Conservation (phyloP, 2,329 filamentous ascomycete species). For the Neopestalotiopsis sp. region DNA sequence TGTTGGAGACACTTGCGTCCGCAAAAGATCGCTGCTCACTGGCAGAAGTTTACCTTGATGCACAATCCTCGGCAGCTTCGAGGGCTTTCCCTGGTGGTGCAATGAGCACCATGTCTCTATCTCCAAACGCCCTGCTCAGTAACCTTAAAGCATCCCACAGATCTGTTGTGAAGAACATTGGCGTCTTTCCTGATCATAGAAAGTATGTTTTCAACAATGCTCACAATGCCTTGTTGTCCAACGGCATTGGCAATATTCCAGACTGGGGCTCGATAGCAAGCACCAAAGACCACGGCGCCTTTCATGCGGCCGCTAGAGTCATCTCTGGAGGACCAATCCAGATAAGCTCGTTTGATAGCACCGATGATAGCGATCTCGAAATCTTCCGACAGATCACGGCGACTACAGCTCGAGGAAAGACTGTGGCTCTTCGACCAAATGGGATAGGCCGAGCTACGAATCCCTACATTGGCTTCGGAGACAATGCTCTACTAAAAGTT, state of each 20-base stretch:
- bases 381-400: background rate
- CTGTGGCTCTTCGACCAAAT: slow-evolving; percentile 2
- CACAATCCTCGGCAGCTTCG: background rate
- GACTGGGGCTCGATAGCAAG: background rate
- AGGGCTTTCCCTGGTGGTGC: background rate
- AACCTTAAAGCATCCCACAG: background rate
- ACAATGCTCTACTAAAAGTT: background rate
- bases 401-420: background rate
- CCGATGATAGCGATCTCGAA: background rate
- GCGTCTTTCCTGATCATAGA: background rate
- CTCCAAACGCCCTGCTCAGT: background rate
- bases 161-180: background rate
- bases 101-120: background rate
- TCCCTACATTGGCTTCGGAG: slow-evolving; percentile 3
- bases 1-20: background rate
- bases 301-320: background rate
- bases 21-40: background rate
- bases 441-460: background rate
- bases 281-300: slow-evolving; percentile 3
- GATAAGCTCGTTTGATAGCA: slow-evolving; percentile 6
- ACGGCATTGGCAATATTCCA: background rate
- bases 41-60: background rate
- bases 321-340: slow-evolving; percentile 1
- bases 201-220: slow-evolving; percentile 1
- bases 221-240: background rate